phyloP scores from a whole-genome alignment of 2,329 filamentous ascomycete species.

The Cercospora berteroae region DNA sequence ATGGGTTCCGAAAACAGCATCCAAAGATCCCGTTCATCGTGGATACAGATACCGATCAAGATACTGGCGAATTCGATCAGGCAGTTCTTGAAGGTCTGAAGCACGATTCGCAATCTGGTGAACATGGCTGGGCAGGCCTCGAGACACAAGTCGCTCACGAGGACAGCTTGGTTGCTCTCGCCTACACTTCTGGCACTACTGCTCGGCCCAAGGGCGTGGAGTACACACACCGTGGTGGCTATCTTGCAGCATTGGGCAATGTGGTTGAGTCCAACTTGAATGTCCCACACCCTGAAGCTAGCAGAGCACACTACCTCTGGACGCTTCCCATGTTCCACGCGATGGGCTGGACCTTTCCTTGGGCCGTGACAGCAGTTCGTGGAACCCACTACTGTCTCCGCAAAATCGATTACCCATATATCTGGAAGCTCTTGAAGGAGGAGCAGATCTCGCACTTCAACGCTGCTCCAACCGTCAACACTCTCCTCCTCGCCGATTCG shows the following conservation, averaged over 20 bases:
- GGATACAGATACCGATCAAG: slow-evolving; percentile 79
- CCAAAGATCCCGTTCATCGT: slow-evolving; percentile 69
- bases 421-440: slow-evolving; percentile 84
- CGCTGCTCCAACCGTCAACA: slow-evolving; percentile 94
- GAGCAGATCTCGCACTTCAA: slow-evolving; percentile 93
- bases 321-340: slow-evolving; percentile 83
- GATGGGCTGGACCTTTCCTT: slow-evolving; percentile 50
- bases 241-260: slow-evolving; percentile 81
- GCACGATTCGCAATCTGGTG: slow-evolving; percentile 65
- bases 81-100: slow-evolving; percentile 77
- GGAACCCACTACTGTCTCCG: slow-evolving; percentile 94
- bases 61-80: slow-evolving; percentile 77
- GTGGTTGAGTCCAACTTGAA: slow-evolving; percentile 87
- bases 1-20: slow-evolving; percentile 60
- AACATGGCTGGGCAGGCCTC: slow-evolving; percentile 73
- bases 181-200: slow-evolving; percentile 93
- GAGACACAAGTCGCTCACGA: slow-evolving; percentile 70
- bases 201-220: slow-evolving; percentile 89
- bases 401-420: slow-evolving; percentile 90
- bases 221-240: slow-evolving; percentile 83
- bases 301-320: slow-evolving; percentile 57
- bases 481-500: slow-evolving; percentile 75
- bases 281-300: slow-evolving; percentile 27
- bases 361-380: slow-evolving; percentile 83
- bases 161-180: slow-evolving; percentile 77